Evolutionary conservation across 371 early-diverging fungal species (phyloP), one percentile per base, ranked within the genome.

Genomic region (Sporodiniella umbellata): DNA sequence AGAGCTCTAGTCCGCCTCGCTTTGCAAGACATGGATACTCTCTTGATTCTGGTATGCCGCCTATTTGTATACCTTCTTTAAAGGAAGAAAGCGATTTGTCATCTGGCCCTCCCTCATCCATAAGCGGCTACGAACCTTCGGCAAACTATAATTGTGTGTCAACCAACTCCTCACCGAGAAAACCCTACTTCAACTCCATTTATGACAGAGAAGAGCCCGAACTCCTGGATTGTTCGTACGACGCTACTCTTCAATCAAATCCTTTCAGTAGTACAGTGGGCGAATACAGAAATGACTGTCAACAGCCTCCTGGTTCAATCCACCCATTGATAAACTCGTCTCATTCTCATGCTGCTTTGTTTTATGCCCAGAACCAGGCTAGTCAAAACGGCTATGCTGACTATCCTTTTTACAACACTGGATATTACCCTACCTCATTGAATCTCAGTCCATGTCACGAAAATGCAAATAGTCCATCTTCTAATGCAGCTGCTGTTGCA

Each of bases 41-140:
- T 23, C 53, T 60, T 51, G 60, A 60, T 25, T 60, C 60, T 1
- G 25, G 39, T 12, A 39, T 40, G 4, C 39, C 54, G 15, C 33
- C 45, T 15, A 45, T 53, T 8, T 58, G 53, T n/a, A 61, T 56
- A 30, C 52, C 53, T 3, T 61, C 61, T 15, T 47, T 61, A 31
- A 55, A 56, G 23, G 61, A 56, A 53, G 61, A 56, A n/a, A 45
- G 50, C 21, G 62, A 62, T 19, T 30, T 62, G 12, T 62, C 62
- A 0, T 62, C 62, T 18, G 62, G 57, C 1, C 62, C 62, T 19
- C 57, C 62, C 21, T 62, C 62, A 5, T 53, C 62, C 21, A 57
- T 56, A 17, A 53, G 57, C 18, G 57, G 62, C 8, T 62, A 62
- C 21, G 62, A 62, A 35, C 40, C 57, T 4, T 45, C 57, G 14